These are phyloP conservation scores for Trichoderma parareesei DNA, from an alignment of 495 filamentous ascomycete species.

Conservation along the genomic window DNA sequence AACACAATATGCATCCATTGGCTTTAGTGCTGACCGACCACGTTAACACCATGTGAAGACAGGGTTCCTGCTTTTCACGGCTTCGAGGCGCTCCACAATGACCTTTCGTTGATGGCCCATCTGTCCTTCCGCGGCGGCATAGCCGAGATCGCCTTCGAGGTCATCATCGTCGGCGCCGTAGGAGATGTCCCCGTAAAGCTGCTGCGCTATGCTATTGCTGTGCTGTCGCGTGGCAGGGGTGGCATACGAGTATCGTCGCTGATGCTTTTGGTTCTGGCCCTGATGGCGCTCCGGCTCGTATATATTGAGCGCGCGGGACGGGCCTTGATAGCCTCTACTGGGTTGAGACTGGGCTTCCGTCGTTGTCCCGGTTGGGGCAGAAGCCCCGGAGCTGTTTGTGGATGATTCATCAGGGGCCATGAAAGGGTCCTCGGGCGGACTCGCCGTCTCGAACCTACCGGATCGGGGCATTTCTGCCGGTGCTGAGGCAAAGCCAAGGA, in stretches of 20 bases:
- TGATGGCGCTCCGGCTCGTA: constrained; percentile 30
- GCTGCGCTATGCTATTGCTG: constrained; percentile 35
- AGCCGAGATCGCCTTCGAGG: constrained; percentile 85
- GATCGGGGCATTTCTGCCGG: constrained; percentile 64
- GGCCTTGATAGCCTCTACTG: constrained; percentile 27
- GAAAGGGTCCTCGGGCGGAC: constrained; percentile 21
- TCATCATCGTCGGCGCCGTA: constrained; percentile 58
- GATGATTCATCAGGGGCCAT: background rate
- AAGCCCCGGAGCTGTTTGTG: background rate
- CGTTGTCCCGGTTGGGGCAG: background rate
- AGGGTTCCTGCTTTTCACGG: constrained; percentile 89
- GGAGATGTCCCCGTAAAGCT: constrained; percentile 28
- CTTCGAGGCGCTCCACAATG: constrained; percentile 91
- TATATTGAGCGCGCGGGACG: constrained; percentile 30
- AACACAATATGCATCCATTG: constrained; percentile 14
- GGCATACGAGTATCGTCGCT: constrained; percentile 35
- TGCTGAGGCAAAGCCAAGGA: constrained; percentile 54
- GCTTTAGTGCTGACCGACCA: constrained; percentile 3
- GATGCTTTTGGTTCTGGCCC: constrained; percentile 23
- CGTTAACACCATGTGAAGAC: constrained; percentile 94
- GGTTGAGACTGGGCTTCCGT: background rate
- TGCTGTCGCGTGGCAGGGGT: constrained; percentile 27
- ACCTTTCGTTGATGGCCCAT: constrained; percentile 84
- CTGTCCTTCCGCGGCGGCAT: constrained; percentile 88
- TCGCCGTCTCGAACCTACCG: constrained; percentile 77